Evolutionary conservation across 192 early-diverging fungal genomes (phyloP), one percentile per base, ranked within the genome.

Genomic region (Podila epicladia): DNA sequence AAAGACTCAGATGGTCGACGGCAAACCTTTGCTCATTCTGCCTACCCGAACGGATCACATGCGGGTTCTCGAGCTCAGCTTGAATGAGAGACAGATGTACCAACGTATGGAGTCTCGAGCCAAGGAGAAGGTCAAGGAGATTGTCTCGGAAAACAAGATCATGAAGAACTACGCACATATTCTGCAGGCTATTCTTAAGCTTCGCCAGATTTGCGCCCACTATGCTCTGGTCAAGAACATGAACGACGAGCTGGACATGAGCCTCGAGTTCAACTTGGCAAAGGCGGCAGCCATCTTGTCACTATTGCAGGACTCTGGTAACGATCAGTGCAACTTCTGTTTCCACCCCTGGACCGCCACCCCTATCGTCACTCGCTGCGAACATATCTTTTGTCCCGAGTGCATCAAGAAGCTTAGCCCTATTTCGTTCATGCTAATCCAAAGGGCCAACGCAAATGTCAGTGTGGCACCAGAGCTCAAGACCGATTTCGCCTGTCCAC

Each of bases 1-100:
- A 58, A 99, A 99, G 74, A 85, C 88, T 31, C 91, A 92, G 83
- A 85, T 85, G 38, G 86, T 82, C 60, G 84, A 94, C 26, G 95
- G 95, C 22, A 88, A 92, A 55, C 91, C 91, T 3, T 89, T 99
- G 65, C 82, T 99, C 11, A 72, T 85, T 15, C 78, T 99, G 63
- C 97, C 96, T 31, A 69, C 84, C 32, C 92, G 91, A 49, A 84
- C 84, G 0, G 86, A 88, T 58, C 84, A 85, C 11, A 86, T 92
- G 61, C 82, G 88, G 19, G 84, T 88, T 55, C 69, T 95, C 58
- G 89, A 91, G 15, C 82, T 94, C 60, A 88, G 85, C 2, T 76
- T 83, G 2, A 85, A 87, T 35, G 94, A 94, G 65, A 84, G 87
- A 59, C 88, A 91, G 41, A 86, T 94, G 59, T 95, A 95, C 58